Percentiles rank a stretch among this genome's conserved stretches.
Evolutionary conservation across 1,284 basidiomycete genomes (phyloP).

Genomic region (Ganoderma lingzhi): DNA sequence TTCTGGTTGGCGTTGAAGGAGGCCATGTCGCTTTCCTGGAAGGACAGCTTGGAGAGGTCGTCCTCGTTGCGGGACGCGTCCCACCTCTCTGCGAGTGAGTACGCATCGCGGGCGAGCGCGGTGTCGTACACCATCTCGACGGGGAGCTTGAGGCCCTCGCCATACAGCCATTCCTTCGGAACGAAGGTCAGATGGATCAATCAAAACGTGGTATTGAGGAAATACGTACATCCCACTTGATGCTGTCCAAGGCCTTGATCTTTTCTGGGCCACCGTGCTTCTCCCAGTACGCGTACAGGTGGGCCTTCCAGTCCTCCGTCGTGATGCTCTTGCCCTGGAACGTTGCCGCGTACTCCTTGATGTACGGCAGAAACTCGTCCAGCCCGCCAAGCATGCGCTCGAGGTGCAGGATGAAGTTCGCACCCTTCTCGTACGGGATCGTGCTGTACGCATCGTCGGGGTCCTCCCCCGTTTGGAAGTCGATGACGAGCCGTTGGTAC

Average conservation of each 20-base stretch:
- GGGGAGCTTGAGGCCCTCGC: constrained; percentile 82
- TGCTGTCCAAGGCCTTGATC: constrained; percentile 71
- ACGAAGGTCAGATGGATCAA: constrained; percentile 13
- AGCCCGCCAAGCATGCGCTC: constrained; percentile 89
- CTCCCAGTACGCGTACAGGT: constrained; percentile 85
- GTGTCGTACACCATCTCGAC: constrained; percentile 87
- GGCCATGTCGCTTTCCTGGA: constrained; percentile 62
- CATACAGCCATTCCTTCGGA: constrained; percentile 85
- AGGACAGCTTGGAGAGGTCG: constrained; percentile 56
- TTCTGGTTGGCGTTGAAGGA: constrained; percentile 75
- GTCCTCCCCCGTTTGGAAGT: constrained; percentile 87
- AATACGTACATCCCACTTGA: constrained; percentile 80
- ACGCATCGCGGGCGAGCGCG: constrained; percentile 77
- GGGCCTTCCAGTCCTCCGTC: constrained; percentile 88
- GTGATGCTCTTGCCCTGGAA: constrained; percentile 88
- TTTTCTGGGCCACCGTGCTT: constrained; percentile 68
- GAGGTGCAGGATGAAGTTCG: constrained; percentile 75
- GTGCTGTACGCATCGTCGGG: constrained; percentile 84
- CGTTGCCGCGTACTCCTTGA: constrained; percentile 81
- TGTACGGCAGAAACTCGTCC: constrained; percentile 85
- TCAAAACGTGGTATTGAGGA: neutral
- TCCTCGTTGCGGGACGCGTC: constrained; percentile 63
- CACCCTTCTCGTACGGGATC: constrained; percentile 81
- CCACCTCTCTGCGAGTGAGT: constrained; percentile 82
- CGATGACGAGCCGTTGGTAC: constrained; percentile 88